A percentile compares a stretch with the other conserved stretches of the same genome.
phyloP scores from a whole-genome alignment of 176 grass and related monocot genomes.

The Eragrostis nindensis region DNA sequence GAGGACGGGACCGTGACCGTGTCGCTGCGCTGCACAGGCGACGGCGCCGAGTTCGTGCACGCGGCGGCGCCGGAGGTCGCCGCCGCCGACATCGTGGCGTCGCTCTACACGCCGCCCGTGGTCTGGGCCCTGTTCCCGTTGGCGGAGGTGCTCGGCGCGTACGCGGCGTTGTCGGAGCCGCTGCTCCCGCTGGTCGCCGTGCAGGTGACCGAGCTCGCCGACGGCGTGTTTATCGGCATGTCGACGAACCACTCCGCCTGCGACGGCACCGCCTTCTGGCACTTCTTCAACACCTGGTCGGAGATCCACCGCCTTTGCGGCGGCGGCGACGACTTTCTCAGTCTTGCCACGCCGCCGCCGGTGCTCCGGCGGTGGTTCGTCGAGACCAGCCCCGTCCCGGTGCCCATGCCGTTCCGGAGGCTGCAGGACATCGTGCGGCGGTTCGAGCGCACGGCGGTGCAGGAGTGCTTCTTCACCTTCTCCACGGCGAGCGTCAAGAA shows the following conservation, averaged over 20 bases:
- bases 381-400: constrained; percentile 35
- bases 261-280: constrained; percentile 32
- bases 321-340: not conserved
- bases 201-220: constrained; percentile 47
- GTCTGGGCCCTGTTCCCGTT: not conserved
- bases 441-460: not conserved
- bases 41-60: constrained; percentile 61
- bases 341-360: not conserved
- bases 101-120: not conserved
- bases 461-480: constrained; percentile 56
- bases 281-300: constrained; percentile 56
- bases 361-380: constrained; percentile 42
- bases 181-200: not conserved
- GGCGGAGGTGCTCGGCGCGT: not conserved
- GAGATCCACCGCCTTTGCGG: constrained; percentile 27
- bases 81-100: constrained; percentile 36
- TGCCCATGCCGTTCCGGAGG: constrained; percentile 39
- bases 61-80: constrained; percentile 29
- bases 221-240: constrained; percentile 44
- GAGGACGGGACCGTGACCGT: not conserved
- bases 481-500: constrained; percentile 13
- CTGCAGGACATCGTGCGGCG: constrained; percentile 23
- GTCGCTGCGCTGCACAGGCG: constrained; percentile 16
- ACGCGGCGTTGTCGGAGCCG: not conserved
- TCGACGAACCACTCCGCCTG: constrained; percentile 37